These are phyloP conservation scores for Fraxinus albicans DNA, from an alignment of 305 asterid genomes.

Conservation along the genomic window DNA sequence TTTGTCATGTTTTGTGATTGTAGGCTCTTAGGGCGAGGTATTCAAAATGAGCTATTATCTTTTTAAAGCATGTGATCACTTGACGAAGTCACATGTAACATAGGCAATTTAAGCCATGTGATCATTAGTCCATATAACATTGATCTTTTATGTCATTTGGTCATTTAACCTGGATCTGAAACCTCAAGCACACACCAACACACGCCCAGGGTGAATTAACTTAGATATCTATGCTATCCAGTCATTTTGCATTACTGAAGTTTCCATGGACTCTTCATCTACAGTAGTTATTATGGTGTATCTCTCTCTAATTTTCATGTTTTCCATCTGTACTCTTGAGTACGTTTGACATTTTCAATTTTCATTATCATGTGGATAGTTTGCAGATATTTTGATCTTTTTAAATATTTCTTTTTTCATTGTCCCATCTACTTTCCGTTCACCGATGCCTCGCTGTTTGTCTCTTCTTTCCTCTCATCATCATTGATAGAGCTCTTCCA, in stretches of 20 bases:
- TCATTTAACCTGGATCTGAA: not conserved
- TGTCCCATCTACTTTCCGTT: not conserved
- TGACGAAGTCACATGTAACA: not conserved
- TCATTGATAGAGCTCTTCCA: not conserved
- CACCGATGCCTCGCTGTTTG: not conserved
- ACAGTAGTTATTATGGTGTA: not conserved
- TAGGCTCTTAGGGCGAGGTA: not conserved
- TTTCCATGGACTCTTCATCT: not conserved
- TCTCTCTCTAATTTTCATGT: not conserved
- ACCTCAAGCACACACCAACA: not conserved
- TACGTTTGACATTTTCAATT: not conserved
- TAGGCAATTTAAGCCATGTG: not conserved
- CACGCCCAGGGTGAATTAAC: not conserved
- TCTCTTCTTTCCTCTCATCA: not conserved
- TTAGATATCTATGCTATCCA: not conserved
- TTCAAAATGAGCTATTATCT: not conserved
- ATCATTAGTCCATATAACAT: not conserved
- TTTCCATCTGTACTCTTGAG: not conserved
- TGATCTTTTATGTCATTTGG: not conserved
- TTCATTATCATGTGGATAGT: not conserved
- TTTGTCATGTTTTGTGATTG: not conserved
- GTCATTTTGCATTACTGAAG: not conserved
- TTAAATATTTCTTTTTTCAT: not conserved
- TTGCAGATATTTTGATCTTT: not conserved
- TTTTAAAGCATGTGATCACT: not conserved